Percentiles rank a stretch among this genome's conserved stretches.
These are phyloP conservation scores for Aureobasidium uvarum DNA, from an alignment of 2,329 filamentous ascomycete species.

Conservation along the genomic window DNA sequence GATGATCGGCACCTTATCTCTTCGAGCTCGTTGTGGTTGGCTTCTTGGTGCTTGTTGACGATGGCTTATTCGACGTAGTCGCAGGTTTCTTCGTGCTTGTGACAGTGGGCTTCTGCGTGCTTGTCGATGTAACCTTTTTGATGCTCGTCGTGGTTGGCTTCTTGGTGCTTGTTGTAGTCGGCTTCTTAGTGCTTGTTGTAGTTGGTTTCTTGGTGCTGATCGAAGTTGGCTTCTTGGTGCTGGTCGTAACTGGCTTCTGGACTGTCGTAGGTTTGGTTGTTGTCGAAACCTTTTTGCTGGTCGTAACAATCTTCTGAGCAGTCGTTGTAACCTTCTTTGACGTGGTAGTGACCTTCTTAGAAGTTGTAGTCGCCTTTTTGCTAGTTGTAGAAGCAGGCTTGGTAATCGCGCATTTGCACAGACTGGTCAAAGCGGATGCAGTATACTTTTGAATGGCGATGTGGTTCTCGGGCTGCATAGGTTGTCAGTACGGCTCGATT, in stretches of 20 bases:
- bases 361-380: not conserved
- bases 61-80: not conserved
- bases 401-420: slow-evolving; percentile 11
- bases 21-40: slow-evolving; percentile 1
- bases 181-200: not conserved
- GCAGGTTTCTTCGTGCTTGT: not conserved
- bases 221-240: not conserved
- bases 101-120: not conserved
- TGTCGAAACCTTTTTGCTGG: not conserved
- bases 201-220: not conserved
- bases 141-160: not conserved
- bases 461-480: slow-evolving; percentile 5
- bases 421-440: slow-evolving; percentile 1
- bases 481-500: not conserved
- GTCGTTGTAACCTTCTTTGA: not conserved
- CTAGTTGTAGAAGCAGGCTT: slow-evolving; percentile 1
- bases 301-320: not conserved
- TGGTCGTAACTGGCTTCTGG: not conserved
- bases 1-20: not conserved
- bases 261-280: not conserved
- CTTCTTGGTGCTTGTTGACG: not conserved
- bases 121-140: not conserved
- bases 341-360: not conserved
- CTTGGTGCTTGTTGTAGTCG: not conserved
- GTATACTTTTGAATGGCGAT: slow-evolving; percentile 9